Evolutionary conservation across 2,329 filamentous ascomycete species (phyloP).

Genomic region (Colletotrichum plurivorum): DNA sequence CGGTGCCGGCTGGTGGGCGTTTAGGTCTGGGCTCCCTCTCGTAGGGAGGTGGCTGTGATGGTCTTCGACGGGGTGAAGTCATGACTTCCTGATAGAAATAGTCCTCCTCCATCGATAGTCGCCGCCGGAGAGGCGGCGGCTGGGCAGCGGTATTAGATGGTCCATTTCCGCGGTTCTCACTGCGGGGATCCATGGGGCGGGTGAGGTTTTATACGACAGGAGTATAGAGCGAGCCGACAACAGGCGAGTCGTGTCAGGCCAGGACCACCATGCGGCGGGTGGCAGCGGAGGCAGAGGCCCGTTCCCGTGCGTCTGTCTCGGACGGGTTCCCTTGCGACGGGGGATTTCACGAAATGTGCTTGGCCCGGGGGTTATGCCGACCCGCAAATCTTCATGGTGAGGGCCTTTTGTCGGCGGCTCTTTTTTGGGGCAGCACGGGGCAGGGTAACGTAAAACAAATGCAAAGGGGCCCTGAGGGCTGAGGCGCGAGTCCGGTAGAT

Average conservation of each 20-base stretch:
- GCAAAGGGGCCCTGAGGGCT: constrained; percentile 25
- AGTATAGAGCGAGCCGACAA: constrained; percentile 32
- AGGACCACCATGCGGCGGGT: constrained; percentile 39
- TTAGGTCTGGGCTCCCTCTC: constrained; percentile 48
- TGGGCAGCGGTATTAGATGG: constrained; percentile 47
- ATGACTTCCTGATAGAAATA: constrained; percentile 67
- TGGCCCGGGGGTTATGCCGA: constrained; percentile 40
- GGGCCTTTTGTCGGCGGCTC: constrained; percentile 42
- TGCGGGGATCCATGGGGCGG: constrained; percentile 47
- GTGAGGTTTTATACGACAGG: constrained; percentile 36
- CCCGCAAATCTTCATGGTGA: constrained; percentile 41
- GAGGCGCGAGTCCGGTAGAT: constrained; percentile 35
- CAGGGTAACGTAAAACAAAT: constrained; percentile 41
- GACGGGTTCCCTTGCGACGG: constrained; percentile 36
- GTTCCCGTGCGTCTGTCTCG: constrained; percentile 41
- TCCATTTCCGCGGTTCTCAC: constrained; percentile 42
- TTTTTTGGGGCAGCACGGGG: constrained; percentile 39
- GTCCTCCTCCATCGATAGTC: constrained; percentile 70
- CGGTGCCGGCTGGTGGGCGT: constrained; percentile 42
- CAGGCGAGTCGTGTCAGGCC: constrained; percentile 39
- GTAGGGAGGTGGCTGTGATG: constrained; percentile 64
- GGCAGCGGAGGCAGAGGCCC: constrained; percentile 39
- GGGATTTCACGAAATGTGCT: constrained; percentile 39
- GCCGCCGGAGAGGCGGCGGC: constrained; percentile 58
- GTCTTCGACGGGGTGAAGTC: constrained; percentile 59